Evolutionary conservation across 768 basidiomycete species (phyloP), one percentile per base, ranked within the genome.

Genomic region (Sistotremastrum niveocremeum): DNA sequence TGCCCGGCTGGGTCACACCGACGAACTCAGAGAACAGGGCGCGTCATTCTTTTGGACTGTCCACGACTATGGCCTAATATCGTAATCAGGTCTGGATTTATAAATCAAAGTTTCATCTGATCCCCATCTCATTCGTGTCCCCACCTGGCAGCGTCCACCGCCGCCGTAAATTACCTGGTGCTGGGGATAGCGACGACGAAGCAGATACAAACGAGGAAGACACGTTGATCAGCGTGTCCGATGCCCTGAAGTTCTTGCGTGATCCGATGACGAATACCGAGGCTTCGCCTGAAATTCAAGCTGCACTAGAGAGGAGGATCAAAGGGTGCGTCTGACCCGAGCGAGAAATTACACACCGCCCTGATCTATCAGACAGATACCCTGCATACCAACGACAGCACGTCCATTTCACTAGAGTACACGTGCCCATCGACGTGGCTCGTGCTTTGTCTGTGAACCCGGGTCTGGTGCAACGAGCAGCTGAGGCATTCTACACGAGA

Each of bases 401-500:
- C 56, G 64, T 81, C 6, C 95, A 99, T 57, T 61, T 61, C 7
- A 78, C 91, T 0, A 80, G 81, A 49, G 85, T 77, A 1, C 85
- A 84, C 55, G 60, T 99, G 6, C 91, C 95, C 4, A 50, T 67
- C 10, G 84, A 89, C 45, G 74, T 98, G 45, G 85, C 82, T 3
- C 78, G 73, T 55, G 81, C 84, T 0, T 67, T 99, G 32, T 58
- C 67, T 5, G 62, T 66, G 7, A 66, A 78, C 50, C 82, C 81
- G 0, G 63, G 71, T 2, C 71, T 99, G 9, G 69, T 93, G 10
- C 90, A 97, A 54, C 83, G 80, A 55, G 85, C 93, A 0, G 74
- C 85, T 3, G 91, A 93, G 62, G 74, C 84, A 4, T 99, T 99
- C 61, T 99, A 99, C 61, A 95, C 91, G 3, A 74, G 95, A 45